A percentile compares a stretch with the other conserved stretches of the same genome.
Conservation (phyloP, 352 stramenopile genomes). For the Pythium folliculosum region DNA sequence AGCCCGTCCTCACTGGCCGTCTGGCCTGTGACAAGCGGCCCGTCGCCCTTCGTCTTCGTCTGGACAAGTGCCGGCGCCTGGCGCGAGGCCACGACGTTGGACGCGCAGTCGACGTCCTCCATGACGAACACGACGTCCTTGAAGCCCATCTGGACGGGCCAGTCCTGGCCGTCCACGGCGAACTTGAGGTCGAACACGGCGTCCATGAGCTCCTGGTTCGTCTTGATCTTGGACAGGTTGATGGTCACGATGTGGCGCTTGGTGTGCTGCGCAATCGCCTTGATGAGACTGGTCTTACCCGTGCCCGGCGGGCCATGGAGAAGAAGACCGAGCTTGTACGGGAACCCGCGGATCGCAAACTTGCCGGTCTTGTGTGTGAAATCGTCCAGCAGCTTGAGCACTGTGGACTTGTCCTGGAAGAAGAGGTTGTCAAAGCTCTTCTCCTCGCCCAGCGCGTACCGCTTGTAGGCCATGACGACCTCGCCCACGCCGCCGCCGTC, state of each 20-base stretch:
- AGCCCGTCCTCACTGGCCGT: not conserved
- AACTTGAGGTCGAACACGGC: conserved; percentile 61
- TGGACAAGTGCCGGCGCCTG: not conserved
- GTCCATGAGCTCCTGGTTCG: conserved; percentile 69
- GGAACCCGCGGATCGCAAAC: conserved; percentile 81
- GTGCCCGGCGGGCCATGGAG: conserved; percentile 81
- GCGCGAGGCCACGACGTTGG: conserved; percentile 39
- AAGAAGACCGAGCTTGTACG: conserved; percentile 82
- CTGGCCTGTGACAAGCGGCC: conserved; percentile 62
- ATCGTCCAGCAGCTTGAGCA: conserved; percentile 62
- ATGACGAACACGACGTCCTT: conserved; percentile 80
- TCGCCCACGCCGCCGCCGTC: conserved; percentile 42
- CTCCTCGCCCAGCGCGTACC: conserved; percentile 72
- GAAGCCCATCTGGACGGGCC: conserved; percentile 46
- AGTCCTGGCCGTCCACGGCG: conserved; percentile 39
- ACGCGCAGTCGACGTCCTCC: conserved; percentile 71
- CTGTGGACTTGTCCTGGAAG: conserved; percentile 64
- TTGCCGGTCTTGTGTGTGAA: conserved; percentile 67
- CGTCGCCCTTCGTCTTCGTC: conserved; percentile 21
- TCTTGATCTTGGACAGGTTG: conserved; percentile 50
- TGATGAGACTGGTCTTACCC: conserved; percentile 87
- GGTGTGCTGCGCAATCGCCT: conserved; percentile 74
- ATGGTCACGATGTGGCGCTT: conserved; percentile 68
- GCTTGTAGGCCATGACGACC: conserved; percentile 36
- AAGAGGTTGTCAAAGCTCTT: conserved; percentile 87